Base-by-base conservation (phyloP, 2,329 filamentous ascomycete species). In the Coniochaeta ligniaria region DNA sequence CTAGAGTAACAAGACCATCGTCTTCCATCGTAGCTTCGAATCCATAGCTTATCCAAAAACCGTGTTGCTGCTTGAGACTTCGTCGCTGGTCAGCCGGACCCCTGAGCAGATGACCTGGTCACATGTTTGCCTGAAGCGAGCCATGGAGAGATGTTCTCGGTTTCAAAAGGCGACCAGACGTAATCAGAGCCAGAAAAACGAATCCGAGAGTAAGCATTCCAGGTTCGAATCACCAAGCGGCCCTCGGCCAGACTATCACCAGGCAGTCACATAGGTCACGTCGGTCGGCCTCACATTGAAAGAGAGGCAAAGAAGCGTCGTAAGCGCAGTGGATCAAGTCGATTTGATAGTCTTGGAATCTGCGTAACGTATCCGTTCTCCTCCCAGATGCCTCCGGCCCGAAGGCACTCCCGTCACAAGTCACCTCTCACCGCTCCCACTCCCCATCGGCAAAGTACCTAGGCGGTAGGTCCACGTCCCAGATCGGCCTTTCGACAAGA, bases 401-500 rank as follows among this genome's bases (percentile, higher is more conserved):
- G 24, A 52, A 3, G n/a, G 14, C 47, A 2, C 24, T 52, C 3
- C 43, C 47, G 26, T 52, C 6, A 12, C 47, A 3, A 28, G 47
- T 47, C 43, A 47, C 26, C 24, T 38, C 35, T 72, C 64, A 74
- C 66, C 73, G 73, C 70, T 81, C 79, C 74, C 76, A 79, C 69
- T 83, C 81, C 64, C 80, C 77, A 43, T 85, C 82, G 26, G 79
- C 83, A 67, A 85, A 81, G 73, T 89, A 94, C 59, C 87, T 81
- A 66, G 89, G 87, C 2, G 89, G 87, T 71, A 93, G 77, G 65
- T 93, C 88, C 62, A 92, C 80, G 73, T 96, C 91, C 86, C 90
- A 95, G 66, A 87, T 81, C 22, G 94, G 93, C 68, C 93, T 80
- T 78, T 98, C 94, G 16, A 98, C 86, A 58, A 98, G 78, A 2